These are phyloP conservation scores for Aspergillus wentii DNA, from an alignment of 495 filamentous ascomycete species.

Conservation along the genomic window DNA sequence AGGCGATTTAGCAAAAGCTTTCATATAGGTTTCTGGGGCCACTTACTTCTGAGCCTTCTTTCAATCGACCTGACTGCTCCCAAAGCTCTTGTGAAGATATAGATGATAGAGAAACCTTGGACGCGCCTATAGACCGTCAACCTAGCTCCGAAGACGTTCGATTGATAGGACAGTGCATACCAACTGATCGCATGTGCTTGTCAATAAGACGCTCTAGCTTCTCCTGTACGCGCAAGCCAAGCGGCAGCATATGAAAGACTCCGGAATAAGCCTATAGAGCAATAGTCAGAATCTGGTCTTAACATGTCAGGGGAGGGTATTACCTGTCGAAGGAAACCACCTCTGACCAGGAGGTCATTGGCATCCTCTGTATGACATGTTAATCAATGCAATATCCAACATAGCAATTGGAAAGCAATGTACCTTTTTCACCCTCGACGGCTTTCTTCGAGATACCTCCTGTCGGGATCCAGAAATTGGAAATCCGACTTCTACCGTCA, in stretches of 20 bases:
- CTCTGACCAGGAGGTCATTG: slow-evolving; percentile 68
- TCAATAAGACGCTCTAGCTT: slow-evolving; percentile 85
- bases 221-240: slow-evolving; percentile 84
- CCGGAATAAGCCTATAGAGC: slow-evolving; percentile 67
- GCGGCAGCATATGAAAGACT: slow-evolving; percentile 86
- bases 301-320: background rate
- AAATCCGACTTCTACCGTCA: slow-evolving; percentile 60
- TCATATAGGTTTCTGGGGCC: background rate
- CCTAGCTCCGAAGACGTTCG: background rate
- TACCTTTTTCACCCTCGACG: slow-evolving; percentile 40
- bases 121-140: slow-evolving; percentile 58
- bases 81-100: slow-evolving; percentile 83
- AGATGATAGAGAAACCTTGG: slow-evolving; percentile 81
- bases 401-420: background rate
- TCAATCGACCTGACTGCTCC: slow-evolving; percentile 62
- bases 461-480: slow-evolving; percentile 72
- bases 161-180: slow-evolving; percentile 37
- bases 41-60: slow-evolving; percentile 55
- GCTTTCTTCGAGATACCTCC: slow-evolving; percentile 61
- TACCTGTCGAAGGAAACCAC: slow-evolving; percentile 77
- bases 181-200: slow-evolving; percentile 76
- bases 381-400: no score
- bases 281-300: background rate
- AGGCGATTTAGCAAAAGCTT: slow-evolving; percentile 11
- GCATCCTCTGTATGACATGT: slow-evolving; percentile 49